Conservation (phyloP, 495 filamentous ascomycete species). For the Rhypophila decipiens region DNA sequence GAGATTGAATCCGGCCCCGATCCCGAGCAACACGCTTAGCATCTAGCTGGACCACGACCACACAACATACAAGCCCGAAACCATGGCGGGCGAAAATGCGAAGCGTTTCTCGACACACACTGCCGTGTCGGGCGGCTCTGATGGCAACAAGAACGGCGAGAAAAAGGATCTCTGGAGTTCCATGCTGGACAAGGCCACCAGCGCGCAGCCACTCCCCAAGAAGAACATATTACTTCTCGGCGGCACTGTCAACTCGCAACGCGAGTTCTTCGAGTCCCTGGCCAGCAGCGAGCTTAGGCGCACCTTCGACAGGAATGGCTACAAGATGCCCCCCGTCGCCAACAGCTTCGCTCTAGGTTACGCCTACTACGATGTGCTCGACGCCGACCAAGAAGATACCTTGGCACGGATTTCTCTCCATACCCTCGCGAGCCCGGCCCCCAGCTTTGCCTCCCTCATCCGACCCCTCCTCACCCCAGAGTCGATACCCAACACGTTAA, state of each 20-base stretch:
- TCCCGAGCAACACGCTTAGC: slow-evolving; percentile 27
- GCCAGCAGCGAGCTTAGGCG: slow-evolving; percentile 56
- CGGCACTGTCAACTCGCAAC: slow-evolving; percentile 80
- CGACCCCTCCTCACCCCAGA: slow-evolving; percentile 78
- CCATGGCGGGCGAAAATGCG: slow-evolving; percentile 30
- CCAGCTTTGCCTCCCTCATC: slow-evolving; percentile 76
- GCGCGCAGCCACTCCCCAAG: slow-evolving; percentile 83
- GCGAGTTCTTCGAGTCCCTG: slow-evolving; percentile 81
- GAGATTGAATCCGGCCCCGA: slow-evolving; percentile 28
- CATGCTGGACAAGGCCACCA: slow-evolving; percentile 85
- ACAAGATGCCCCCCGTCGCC: slow-evolving; percentile 71
- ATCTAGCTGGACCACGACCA: not conserved
- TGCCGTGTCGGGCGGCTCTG: slow-evolving; percentile 36
- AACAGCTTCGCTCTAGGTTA: slow-evolving; percentile 93
- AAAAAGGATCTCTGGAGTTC: slow-evolving; percentile 93
- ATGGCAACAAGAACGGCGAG: slow-evolving; percentile 54
- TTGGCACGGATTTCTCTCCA: slow-evolving; percentile 88
- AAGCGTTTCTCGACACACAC: slow-evolving; percentile 52
- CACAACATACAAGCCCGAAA: not conserved
- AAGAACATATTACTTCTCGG: slow-evolving; percentile 87
- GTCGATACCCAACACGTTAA: slow-evolving; percentile 78
- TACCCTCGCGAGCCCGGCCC: slow-evolving; percentile 75
- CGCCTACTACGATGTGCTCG: slow-evolving; percentile 90
- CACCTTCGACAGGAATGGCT: slow-evolving; percentile 51
- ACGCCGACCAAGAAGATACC: slow-evolving; percentile 93